A percentile compares a stretch with the other conserved stretches of the same genome.
These are phyloP conservation scores for Trichosporon faecale DNA, from an alignment of 1,284 basidiomycete species.

Conservation along the genomic window DNA sequence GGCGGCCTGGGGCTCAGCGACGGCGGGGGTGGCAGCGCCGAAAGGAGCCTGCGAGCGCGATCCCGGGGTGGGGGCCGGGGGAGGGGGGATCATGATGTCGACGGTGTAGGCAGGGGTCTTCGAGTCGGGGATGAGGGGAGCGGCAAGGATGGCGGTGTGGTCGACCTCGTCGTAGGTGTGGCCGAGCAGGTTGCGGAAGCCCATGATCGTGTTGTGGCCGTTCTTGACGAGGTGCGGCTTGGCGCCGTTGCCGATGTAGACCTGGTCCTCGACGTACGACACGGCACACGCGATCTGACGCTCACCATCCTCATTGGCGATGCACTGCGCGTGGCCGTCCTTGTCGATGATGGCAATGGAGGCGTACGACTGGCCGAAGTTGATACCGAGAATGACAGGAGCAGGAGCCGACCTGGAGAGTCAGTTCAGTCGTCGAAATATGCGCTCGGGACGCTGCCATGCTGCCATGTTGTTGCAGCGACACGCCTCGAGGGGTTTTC, in stretches of 20 bases:
- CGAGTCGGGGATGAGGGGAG: slow-evolving; percentile 61
- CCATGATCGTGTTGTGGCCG: slow-evolving; percentile 86
- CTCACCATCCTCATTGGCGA: slow-evolving; percentile 98
- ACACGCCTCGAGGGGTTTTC: not conserved
- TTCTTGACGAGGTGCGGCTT: slow-evolving; percentile 95
- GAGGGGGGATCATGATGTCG: slow-evolving; percentile 71
- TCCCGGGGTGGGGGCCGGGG: slow-evolving; percentile 60
- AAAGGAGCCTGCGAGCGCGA: slow-evolving; percentile 57
- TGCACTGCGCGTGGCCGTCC: slow-evolving; percentile 87
- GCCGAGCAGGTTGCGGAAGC: slow-evolving; percentile 90
- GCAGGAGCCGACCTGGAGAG: slow-evolving; percentile 28
- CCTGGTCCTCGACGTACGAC: slow-evolving; percentile 85
- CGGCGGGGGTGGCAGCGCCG: slow-evolving; percentile 62
- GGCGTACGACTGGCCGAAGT: slow-evolving; percentile 93
- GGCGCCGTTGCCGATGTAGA: slow-evolving; percentile 94
- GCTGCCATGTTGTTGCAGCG: not conserved
- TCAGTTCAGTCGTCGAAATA: not conserved
- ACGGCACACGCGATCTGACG: slow-evolving; percentile 95
- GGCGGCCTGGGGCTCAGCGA: slow-evolving; percentile 71
- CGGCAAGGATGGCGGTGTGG: slow-evolving; percentile 52
- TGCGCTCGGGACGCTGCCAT: slow-evolving; percentile 6
- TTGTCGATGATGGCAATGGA: slow-evolving; percentile 96
- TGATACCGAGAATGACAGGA: slow-evolving; percentile 73
- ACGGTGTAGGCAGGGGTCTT: slow-evolving; percentile 84
- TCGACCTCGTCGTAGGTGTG: slow-evolving; percentile 63